Evolutionary conservation across 108 stramenopile species (phyloP).

Genomic region (Schizochytrium sp.): DNA sequence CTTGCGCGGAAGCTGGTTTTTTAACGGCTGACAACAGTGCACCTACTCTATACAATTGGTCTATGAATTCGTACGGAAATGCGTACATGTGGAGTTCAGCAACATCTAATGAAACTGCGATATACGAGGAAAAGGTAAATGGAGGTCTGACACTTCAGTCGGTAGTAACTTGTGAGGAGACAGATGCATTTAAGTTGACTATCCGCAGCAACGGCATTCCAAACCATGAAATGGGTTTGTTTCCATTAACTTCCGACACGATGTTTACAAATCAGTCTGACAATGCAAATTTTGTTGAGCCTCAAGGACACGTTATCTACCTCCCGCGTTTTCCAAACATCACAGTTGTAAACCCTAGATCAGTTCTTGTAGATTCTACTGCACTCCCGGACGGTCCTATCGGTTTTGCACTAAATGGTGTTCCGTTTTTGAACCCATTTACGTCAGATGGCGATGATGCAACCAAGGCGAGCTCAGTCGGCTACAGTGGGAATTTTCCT

Average conservation of each 20-base stretch:
- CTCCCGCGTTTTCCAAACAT: conserved; percentile 45
- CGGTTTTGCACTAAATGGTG: conserved; percentile 49
- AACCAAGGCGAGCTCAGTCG: not conserved
- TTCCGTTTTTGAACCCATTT: conserved; percentile 49
- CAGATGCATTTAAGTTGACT: conserved; percentile 28
- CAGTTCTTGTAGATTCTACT: not conserved
- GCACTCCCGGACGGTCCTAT: not conserved
- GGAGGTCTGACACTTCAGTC: not conserved
- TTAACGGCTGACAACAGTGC: not conserved
- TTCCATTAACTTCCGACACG: conserved; percentile 27
- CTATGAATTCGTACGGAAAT: conserved; percentile 2
- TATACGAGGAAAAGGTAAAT: not conserved
- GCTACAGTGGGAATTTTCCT: conserved; percentile 25
- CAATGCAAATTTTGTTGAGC: conserved; percentile 17
- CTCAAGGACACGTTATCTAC: conserved; percentile 3
- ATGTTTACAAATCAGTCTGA: not conserved
- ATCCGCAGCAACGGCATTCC: conserved; percentile 44
- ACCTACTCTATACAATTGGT: conserved; percentile 8
- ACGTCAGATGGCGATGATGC: conserved; percentile 23
- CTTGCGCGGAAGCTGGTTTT: conserved; percentile 37
- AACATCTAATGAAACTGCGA: not conserved
- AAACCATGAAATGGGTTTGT: not conserved
- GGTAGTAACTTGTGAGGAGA: conserved; percentile 29
- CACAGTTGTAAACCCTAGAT: conserved; percentile 14
- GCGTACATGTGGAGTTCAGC: conserved; percentile 37